Percentiles rank a stretch among this genome's conserved stretches.
Conservation (phyloP, 441 rosid genomes). For the Populus tomentosa region DNA sequence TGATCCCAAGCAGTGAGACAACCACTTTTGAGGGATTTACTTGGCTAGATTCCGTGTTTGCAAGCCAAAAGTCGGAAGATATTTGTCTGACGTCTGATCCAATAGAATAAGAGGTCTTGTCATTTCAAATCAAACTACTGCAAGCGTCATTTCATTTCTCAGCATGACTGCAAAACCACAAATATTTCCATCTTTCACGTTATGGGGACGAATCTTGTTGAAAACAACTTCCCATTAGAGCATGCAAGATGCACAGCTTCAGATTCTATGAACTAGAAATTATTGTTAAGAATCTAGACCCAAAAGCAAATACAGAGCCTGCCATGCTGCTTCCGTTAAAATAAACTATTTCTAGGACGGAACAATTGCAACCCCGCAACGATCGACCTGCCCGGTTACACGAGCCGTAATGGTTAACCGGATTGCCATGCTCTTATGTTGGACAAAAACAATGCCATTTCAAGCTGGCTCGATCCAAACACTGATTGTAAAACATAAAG, state of each 20-base stretch:
- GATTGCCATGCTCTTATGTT: not conserved
- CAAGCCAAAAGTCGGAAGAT: too few species aligned
- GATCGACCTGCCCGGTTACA: not conserved
- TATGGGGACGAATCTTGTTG: not conserved
- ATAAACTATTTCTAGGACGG: too few species aligned
- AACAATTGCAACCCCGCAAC: not conserved
- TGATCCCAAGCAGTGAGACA: not conserved
- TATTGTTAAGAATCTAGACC: not conserved
- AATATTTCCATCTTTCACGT: not conserved
- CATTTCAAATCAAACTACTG: not conserved
- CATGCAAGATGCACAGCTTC: not conserved
- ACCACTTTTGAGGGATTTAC: not conserved
- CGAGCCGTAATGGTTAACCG: not conserved
- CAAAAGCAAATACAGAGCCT: not conserved
- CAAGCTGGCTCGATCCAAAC: too few species aligned
- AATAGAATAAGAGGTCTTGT: not conserved
- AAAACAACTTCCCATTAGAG: not conserved
- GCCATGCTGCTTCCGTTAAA: too few species aligned
- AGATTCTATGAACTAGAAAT: not conserved
- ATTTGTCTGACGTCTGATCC: too few species aligned
- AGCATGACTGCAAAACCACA: not conserved
- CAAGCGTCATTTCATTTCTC: not conserved
- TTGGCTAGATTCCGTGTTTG: not conserved
- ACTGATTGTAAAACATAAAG: too few species aligned
- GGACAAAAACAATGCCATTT: too few species aligned